These are phyloP conservation scores for Helotiales sp. DNA, from an alignment of 2,329 filamentous ascomycete genomes.

Conservation along the genomic window DNA sequence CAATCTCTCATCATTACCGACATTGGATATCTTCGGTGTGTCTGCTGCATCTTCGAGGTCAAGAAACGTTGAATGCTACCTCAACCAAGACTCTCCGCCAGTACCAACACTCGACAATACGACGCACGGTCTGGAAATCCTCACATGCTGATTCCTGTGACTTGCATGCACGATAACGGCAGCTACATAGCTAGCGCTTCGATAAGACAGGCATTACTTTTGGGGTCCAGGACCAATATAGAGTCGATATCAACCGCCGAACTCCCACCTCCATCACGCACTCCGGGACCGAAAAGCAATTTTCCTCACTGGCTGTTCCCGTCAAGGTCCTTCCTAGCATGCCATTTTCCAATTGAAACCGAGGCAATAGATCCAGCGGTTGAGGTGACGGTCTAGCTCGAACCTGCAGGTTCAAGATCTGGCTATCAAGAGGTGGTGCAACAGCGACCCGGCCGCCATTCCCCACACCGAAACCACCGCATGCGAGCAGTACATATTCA, in stretches of 20 bases:
- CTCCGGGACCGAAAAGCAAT: constrained; percentile 7
- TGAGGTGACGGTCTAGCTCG: constrained; percentile 31
- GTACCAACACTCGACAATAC: constrained; percentile 1
- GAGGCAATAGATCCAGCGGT: constrained; percentile 34
- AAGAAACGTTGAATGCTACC: not conserved
- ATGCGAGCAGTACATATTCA: constrained; percentile 30
- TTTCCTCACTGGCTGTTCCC: constrained; percentile 20
- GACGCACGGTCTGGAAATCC: constrained; percentile 14
- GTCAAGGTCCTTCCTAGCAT: constrained; percentile 13
- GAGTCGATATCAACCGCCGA: constrained; percentile 27
- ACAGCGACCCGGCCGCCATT: constrained; percentile 14
- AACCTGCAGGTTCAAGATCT: constrained; percentile 35
- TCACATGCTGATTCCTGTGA: constrained; percentile 18
- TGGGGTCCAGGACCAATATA: constrained; percentile 29
- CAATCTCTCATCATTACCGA: not conserved
- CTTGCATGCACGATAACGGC: constrained; percentile 28
- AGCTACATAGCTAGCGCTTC: constrained; percentile 24
- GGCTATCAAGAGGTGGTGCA: constrained; percentile 20
- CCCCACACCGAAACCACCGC: constrained; percentile 26
- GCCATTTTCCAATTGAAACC: constrained; percentile 20
- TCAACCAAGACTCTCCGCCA: not conserved
- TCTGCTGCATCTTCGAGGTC: not conserved
- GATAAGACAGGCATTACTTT: constrained; percentile 27
- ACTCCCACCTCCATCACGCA: constrained; percentile 8
- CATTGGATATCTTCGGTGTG: not conserved